phyloP scores from a whole-genome alignment of 805 yeast genomes.

The Zygoascus biomembranicola region DNA sequence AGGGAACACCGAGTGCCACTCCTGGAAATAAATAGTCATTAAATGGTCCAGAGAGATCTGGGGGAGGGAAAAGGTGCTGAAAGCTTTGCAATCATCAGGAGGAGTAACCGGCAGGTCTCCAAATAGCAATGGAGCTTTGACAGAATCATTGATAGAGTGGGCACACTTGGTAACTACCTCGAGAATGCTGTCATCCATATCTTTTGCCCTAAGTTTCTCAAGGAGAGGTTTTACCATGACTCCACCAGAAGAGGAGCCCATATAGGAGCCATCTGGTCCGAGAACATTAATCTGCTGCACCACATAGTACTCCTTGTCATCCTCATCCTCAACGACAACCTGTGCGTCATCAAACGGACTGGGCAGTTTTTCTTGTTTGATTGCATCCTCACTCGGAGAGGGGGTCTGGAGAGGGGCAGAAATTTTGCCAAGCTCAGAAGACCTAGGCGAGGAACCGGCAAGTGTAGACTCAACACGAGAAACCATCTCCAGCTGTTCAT shows the following conservation, averaged over 20 bases:
- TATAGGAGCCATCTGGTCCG: slow-evolving; percentile 25
- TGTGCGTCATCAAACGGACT: background rate
- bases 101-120: slow-evolving; percentile 4
- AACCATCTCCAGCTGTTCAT: slow-evolving; percentile 47
- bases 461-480: slow-evolving; percentile 22
- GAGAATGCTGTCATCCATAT: slow-evolving; percentile 15
- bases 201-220: slow-evolving; percentile 22
- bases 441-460: background rate
- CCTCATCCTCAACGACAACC: slow-evolving; percentile 6
- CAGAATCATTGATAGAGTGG: background rate
- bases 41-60: slow-evolving; percentile 59
- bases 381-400: background rate
- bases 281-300: slow-evolving; percentile 22
- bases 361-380: background rate
- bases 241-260: slow-evolving; percentile 30
- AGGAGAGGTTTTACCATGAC: slow-evolving; percentile 22
- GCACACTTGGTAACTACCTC: slow-evolving; percentile 8
- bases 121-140: background rate
- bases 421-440: background rate
- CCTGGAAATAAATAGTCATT: slow-evolving; percentile 59
- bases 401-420: background rate
- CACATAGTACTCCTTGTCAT: slow-evolving; percentile 20
- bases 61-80: slow-evolving; percentile 32
- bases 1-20: slow-evolving; percentile 70
- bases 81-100: background rate